Base-by-base conservation (phyloP, 1,284 basidiomycete genomes). In the Cronartium ribicola region DNA sequence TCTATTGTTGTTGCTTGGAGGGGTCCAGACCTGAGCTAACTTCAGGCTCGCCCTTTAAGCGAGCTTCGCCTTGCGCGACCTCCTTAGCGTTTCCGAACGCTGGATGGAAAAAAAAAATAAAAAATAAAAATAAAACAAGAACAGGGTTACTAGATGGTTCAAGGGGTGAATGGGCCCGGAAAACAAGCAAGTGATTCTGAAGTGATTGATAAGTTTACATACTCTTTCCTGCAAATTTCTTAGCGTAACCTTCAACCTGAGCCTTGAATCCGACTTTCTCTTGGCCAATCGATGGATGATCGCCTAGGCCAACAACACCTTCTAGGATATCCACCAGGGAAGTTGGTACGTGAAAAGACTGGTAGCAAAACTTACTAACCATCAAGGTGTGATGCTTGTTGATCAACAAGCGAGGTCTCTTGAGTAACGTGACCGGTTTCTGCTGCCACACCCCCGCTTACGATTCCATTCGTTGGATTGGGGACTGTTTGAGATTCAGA, bases 151-250 rank as follows among this genome's bases (percentile, higher is more conserved):
- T 11, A 60, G 5, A 39, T 6, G 14, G 5, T n/a, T 40, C 11
- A 40, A 37, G n/a, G 11, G n/a, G 29, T 6, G 29, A 29, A 29
- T 29, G 29, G 29, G 2, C 29, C 29, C 29, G 1, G 29, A 29
- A 29, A 29, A 29, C 29, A 29, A 29, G 29, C 29, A 29, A 46
- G 40, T 46, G 22, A 8, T 5, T 41, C 43, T 20, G 20, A 3
- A 36, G 22, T 14, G 22, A 22, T 36, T n/a, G 7, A 5, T 5
- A 29, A 29, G 29, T 29, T 69, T 14, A 59, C 70, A 66, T 55
- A 73, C 71, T 73, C 44, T 73, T 73, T 6, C 71, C 71, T 36
- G 71, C 71, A 40, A 73, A 61, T 51, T 73, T 73, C 29, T 73
- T 73, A 20, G 71, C 71, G 22, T 73, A 73, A 5, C 71, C 71